Percentiles rank a stretch among this genome's conserved stretches.
Evolutionary conservation across 352 stramenopile species (phyloP).

Genomic region (Aphanomyces cochlioides): DNA sequence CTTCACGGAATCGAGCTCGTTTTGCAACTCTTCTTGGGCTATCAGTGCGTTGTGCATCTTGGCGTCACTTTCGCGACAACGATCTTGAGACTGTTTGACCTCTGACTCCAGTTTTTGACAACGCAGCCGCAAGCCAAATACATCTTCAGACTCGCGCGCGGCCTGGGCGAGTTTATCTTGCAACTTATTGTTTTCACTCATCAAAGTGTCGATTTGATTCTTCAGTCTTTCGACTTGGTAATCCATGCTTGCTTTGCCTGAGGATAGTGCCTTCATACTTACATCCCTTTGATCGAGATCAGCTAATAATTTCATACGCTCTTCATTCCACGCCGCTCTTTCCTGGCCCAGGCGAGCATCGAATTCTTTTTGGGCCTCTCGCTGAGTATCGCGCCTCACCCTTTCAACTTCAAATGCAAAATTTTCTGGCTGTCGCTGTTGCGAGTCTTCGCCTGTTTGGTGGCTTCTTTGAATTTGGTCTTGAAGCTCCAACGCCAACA

Average conservation of each 20-base stretch:
- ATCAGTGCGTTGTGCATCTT: not conserved
- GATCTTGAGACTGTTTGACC: not conserved
- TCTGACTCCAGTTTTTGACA: conserved; percentile 1
- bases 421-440: not conserved
- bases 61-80: not conserved
- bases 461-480: conserved; percentile 7
- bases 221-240: too few relatives aligned
- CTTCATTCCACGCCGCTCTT: too few relatives aligned
- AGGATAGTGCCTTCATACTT: too few relatives aligned
- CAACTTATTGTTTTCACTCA: not conserved
- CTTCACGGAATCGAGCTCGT: not conserved
- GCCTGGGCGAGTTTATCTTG: not conserved
- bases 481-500: conserved; percentile 1
- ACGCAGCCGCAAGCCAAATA: not conserved
- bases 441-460: not conserved
- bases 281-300: too few relatives aligned
- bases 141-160: not conserved
- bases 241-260: too few relatives aligned
- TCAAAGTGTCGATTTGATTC: too few relatives aligned
- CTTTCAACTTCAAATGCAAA: too few relatives aligned
- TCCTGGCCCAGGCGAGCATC: too few relatives aligned
- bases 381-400: too few relatives aligned
- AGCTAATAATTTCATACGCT: too few relatives aligned
- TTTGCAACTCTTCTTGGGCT: not conserved
- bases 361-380: too few relatives aligned